Evolutionary conservation across 2,329 filamentous ascomycete genomes (phyloP).

Genomic region (Alternaria postmessia): DNA sequence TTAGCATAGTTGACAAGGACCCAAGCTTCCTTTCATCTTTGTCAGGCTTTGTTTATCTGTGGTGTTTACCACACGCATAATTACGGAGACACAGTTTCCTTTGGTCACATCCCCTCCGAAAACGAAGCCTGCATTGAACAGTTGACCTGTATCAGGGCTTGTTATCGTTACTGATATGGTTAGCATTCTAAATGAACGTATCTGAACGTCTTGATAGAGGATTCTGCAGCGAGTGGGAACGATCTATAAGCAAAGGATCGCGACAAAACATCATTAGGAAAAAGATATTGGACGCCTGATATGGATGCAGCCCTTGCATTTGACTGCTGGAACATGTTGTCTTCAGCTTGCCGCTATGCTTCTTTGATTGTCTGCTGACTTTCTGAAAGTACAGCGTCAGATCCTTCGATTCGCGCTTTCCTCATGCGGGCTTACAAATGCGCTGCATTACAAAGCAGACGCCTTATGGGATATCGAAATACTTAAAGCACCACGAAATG

Average conservation of each 20-base stretch:
- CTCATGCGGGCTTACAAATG: constrained; percentile 8
- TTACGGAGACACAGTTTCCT: not conserved
- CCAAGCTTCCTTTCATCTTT: not conserved
- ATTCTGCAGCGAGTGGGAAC: not conserved
- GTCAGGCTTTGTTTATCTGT: not conserved
- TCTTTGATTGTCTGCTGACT: not conserved
- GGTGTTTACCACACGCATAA: not conserved
- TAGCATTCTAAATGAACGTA: not conserved
- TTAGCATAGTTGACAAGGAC: not conserved
- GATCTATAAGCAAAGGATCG: not conserved
- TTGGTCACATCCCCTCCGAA: not conserved
- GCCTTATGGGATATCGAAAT: not conserved
- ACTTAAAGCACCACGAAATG: not conserved
- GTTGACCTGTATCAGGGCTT: not conserved
- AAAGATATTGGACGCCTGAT: not conserved
- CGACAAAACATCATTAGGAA: not conserved
- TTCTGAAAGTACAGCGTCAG: not conserved
- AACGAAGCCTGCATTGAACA: not conserved
- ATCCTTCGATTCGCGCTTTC: not conserved
- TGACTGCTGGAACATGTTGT: not conserved
- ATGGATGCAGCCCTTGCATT: not conserved
- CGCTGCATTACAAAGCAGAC: constrained; percentile 1
- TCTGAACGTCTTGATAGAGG: not conserved
- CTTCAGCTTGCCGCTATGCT: not conserved
- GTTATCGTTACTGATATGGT: not conserved